Evolutionary conservation across 768 basidiomycete species (phyloP), one percentile per base, ranked within the genome.

Genomic region (Tylopilus felleus): DNA sequence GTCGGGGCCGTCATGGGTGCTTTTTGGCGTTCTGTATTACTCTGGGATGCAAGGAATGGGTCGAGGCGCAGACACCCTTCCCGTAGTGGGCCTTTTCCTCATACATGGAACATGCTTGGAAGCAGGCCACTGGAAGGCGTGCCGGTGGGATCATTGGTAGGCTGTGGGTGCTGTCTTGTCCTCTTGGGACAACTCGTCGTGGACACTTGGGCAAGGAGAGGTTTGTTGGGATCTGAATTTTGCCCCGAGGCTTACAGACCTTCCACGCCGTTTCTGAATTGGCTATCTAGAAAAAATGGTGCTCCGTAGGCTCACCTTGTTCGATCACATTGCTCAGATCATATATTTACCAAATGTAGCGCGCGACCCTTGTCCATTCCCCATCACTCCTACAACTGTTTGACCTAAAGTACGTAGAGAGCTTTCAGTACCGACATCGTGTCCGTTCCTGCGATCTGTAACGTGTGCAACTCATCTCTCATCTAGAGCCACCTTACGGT

Each of bases 1-100:
- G 51, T 63, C 3, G 83, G 81, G 5, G 68, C 65, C 4, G 70
- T 86, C 8, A 53, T 88, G 4, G 85, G 84, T 8, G 79, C 78
- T 80, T 8, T 89, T 86, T 0, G 84, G 77, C 5, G 19, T 81
- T 8, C 61, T 88, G 5, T 88, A 90, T 52, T 75, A 81, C 56
- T 31, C 78, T 16, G 83, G 80, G 13, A 53, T 82, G 49, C 85
- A 77, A 74, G 81, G 81, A 6, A 78, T 86, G 79, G 79, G 76
- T 1, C 72, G 73, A 5, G 84, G 82, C n/a, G 68, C 72, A 1
- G 79, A 85, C 38, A 74, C 79, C 0, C 13, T 53, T 9, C 49
- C 52, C 8, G 69, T 82, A 7, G 67, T 71, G 1, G 79, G 77
- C 2, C 85, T 80, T 63, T 88, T 86, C 63, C 38, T 86, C 44